Conservation (phyloP, 768 basidiomycete species). For the Clitopilus hobsonii region DNA sequence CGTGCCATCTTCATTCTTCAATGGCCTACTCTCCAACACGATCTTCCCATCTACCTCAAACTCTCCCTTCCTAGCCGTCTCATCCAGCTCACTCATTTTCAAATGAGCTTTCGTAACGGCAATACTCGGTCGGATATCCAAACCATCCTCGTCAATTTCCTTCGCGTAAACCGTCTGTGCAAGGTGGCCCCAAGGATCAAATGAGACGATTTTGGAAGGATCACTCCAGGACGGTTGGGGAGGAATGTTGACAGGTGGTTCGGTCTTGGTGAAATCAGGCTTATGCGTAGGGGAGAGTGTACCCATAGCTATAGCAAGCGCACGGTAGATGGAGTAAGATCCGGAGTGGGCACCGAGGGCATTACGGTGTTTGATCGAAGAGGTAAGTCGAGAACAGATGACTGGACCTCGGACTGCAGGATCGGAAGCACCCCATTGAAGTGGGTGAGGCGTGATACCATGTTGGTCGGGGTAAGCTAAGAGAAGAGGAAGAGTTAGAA, state of each 20-base stretch:
- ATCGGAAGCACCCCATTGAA: conserved; percentile 76
- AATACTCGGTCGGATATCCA: conserved; percentile 91
- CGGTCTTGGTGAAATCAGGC: conserved; percentile 76
- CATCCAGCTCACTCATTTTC: conserved; percentile 92
- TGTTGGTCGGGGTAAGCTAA: conserved; percentile 89
- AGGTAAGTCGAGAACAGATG: conserved; percentile 80
- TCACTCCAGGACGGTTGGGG: conserved; percentile 77
- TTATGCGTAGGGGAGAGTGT: conserved; percentile 74
- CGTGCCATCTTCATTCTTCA: conserved; percentile 61
- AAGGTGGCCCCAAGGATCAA: conserved; percentile 93
- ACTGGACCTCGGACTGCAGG: conserved; percentile 75
- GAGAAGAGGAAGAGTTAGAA: conserved; percentile 5
- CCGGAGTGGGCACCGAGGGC: conserved; percentile 93
- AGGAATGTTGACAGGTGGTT: conserved; percentile 79
- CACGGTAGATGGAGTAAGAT: conserved; percentile 92
- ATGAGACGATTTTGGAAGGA: conserved; percentile 77
- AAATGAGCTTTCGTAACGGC: conserved; percentile 91
- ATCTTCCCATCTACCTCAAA: conserved; percentile 79
- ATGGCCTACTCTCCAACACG: conserved; percentile 63
- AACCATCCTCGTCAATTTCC: conserved; percentile 56
- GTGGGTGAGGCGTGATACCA: conserved; percentile 74
- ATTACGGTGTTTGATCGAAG: conserved; percentile 86
- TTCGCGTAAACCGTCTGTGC: conserved; percentile 66
- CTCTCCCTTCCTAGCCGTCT: conserved; percentile 66
- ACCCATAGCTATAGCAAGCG: conserved; percentile 89